Percentiles rank a stretch among this genome's conserved stretches.
Conservation (phyloP, 805 yeast genomes). For the Metschnikowia amazonensis region DNA sequence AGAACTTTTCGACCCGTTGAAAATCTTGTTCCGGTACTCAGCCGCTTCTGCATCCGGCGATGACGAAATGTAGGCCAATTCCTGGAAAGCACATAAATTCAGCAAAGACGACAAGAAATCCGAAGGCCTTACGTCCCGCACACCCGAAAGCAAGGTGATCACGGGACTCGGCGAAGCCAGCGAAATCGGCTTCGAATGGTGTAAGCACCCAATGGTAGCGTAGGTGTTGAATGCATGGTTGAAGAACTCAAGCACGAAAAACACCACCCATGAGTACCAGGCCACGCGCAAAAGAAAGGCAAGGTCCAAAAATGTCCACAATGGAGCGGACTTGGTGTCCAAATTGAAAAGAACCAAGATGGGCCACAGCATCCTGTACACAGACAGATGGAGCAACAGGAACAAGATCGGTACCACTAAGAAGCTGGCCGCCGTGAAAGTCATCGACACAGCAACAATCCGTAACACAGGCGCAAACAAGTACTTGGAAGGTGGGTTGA, state of each 20-base stretch:
- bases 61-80: constrained; percentile 61
- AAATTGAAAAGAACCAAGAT: constrained; percentile 26
- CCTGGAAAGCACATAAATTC: constrained; percentile 70
- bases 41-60: constrained; percentile 33
- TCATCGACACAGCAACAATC: constrained; percentile 37
- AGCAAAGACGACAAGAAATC: constrained; percentile 21
- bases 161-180: constrained; percentile 58
- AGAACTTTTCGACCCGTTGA: constrained; percentile 39
- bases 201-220: constrained; percentile 68
- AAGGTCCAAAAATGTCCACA: constrained; percentile 26
- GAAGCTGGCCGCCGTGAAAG: constrained; percentile 27
- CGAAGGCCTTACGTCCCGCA: constrained; percentile 45
- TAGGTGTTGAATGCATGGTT: constrained; percentile 62
- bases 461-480: constrained; percentile 25
- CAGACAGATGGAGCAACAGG: constrained; percentile 34
- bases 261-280: constrained; percentile 29
- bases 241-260: constrained; percentile 49
- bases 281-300: constrained; percentile 18
- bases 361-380: constrained; percentile 38
- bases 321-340: constrained; percentile 41
- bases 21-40: constrained; percentile 51
- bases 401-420: constrained; percentile 39
- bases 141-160: constrained; percentile 60
- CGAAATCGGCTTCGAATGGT: constrained; percentile 59
- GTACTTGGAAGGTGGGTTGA: constrained; percentile 37